Percentiles rank a stretch among this genome's conserved stretches.
These are phyloP conservation scores for Hirsutella rhossiliensis DNA, from an alignment of 2,329 filamentous ascomycete genomes.

Conservation along the genomic window DNA sequence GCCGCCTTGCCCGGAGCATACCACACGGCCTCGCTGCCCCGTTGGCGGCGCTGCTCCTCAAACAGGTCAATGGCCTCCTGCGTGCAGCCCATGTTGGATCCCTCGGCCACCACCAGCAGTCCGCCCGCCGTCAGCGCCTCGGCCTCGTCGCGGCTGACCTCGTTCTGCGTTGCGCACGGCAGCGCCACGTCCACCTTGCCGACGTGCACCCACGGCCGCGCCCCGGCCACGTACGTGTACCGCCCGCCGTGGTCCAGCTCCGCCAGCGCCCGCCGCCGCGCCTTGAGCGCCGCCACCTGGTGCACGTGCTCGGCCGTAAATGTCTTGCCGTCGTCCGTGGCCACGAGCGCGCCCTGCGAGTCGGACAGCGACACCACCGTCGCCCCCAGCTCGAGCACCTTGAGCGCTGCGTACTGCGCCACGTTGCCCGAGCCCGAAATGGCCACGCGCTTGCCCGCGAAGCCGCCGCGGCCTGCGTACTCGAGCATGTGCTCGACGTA, in stretches of 20 bases:
- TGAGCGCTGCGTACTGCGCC: slow-evolving; percentile 92
- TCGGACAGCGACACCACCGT: slow-evolving; percentile 89
- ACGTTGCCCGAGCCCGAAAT: slow-evolving; percentile 97
- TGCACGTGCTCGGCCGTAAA: slow-evolving; percentile 73
- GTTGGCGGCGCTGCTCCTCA: slow-evolving; percentile 62
- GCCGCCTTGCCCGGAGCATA: slow-evolving; percentile 95
- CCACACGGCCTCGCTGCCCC: slow-evolving; percentile 67
- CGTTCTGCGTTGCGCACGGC: slow-evolving; percentile 93
- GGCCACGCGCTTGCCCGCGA: slow-evolving; percentile 84
- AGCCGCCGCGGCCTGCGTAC: slow-evolving; percentile 76
- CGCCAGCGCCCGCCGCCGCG: slow-evolving; percentile 71
- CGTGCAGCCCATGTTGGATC: slow-evolving; percentile 98
- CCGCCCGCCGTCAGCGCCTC: slow-evolving; percentile 66
- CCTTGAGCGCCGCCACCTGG: slow-evolving; percentile 74
- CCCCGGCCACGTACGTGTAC: slow-evolving; percentile 80
- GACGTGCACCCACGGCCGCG: slow-evolving; percentile 83
- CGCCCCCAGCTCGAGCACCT: slow-evolving; percentile 90
- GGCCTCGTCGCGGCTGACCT: slow-evolving; percentile 87
- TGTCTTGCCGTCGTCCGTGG: slow-evolving; percentile 47
- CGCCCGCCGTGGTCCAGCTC: slow-evolving; percentile 51
- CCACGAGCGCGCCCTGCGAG: slow-evolving; percentile 74
- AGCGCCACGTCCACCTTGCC: slow-evolving; percentile 84
- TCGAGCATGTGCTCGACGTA: slow-evolving; percentile 94
- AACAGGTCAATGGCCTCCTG: slow-evolving; percentile 91
- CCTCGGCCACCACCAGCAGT: slow-evolving; percentile 81